These are phyloP conservation scores for Rhizophora mangle DNA, from an alignment of 345 rosid species.

Conservation along the genomic window DNA sequence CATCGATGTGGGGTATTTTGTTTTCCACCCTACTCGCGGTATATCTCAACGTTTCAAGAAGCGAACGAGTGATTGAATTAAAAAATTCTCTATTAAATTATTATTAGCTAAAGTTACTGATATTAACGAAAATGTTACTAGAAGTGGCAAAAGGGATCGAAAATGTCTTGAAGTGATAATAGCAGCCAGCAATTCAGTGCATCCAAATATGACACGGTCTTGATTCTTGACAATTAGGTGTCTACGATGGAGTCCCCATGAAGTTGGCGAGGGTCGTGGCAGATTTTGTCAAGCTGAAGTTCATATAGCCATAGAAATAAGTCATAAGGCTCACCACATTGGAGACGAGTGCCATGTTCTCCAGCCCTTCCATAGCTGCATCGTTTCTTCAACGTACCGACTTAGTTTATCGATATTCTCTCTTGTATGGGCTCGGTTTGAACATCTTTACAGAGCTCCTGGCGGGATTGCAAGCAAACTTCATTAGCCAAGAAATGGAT, in stretches of 20 bases:
- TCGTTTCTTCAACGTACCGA: background rate
- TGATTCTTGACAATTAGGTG: constrained; percentile 58
- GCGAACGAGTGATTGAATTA: too few relatives aligned
- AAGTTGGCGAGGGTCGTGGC: constrained; percentile 64
- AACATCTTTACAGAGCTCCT: constrained; percentile 32
- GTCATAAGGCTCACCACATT: constrained; percentile 48
- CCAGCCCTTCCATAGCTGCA: constrained; percentile 53
- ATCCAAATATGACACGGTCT: constrained; percentile 52
- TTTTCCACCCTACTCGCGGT: too few relatives aligned
- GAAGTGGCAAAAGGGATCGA: too few relatives aligned
- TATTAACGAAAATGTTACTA: too few relatives aligned
- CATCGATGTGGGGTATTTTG: too few relatives aligned
- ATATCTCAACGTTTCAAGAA: too few relatives aligned
- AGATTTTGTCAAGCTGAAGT: constrained; percentile 58
- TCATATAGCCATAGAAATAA: constrained; percentile 58
- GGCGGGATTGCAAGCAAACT: background rate
- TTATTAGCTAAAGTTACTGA: too few relatives aligned
- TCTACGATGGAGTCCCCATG: constrained; percentile 57
- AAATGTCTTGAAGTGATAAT: background rate
- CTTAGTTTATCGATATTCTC: background rate
- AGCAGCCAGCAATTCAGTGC: constrained; percentile 54
- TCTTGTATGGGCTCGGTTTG: constrained; percentile 22
- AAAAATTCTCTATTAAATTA: too few relatives aligned
- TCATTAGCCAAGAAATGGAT: background rate
- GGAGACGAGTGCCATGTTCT: constrained; percentile 56